Conservation (phyloP, 495 filamentous ascomycete genomes). For the Antarctomyces pellizariae region DNA sequence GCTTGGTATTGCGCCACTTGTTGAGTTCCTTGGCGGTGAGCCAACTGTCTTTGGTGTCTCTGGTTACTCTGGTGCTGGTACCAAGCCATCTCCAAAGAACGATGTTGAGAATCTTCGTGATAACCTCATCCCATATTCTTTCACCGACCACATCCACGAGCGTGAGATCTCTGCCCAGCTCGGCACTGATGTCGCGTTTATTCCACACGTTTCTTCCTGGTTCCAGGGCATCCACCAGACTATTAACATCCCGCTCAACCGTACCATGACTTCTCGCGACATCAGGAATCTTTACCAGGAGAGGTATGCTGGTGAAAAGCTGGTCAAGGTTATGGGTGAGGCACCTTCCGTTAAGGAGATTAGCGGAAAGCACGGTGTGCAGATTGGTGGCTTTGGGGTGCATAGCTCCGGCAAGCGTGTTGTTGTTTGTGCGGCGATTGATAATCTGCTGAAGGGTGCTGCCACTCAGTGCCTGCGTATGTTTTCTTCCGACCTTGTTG, state of each 20-base stretch:
- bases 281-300: conserved; percentile 92
- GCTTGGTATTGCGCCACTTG: conserved; percentile 65
- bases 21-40: conserved; percentile 53
- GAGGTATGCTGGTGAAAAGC: conserved; percentile 79
- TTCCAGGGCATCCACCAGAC: conserved; percentile 94
- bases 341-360: conserved; percentile 74
- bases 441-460: conserved; percentile 91
- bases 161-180: conserved; percentile 67
- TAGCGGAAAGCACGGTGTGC: conserved; percentile 71
- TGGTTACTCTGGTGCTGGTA: conserved; percentile 90
- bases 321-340: conserved; percentile 82
- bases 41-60: conserved; percentile 85
- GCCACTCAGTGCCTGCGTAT: conserved; percentile 86
- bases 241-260: conserved; percentile 67
- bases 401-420: conserved; percentile 73
- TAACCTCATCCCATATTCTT: conserved; percentile 80
- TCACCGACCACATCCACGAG: conserved; percentile 95
- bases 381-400: conserved; percentile 88
- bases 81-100: conserved; percentile 91
- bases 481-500: conserved; percentile 13
- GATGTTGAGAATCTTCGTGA: conserved; percentile 67
- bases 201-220: conserved; percentile 90
- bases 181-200: conserved; percentile 57
- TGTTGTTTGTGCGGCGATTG: conserved; percentile 91
- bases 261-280: conserved; percentile 71